phyloP scores from a whole-genome alignment of 1,284 basidiomycete genomes.

The Moesziomyces parantarcticus region DNA sequence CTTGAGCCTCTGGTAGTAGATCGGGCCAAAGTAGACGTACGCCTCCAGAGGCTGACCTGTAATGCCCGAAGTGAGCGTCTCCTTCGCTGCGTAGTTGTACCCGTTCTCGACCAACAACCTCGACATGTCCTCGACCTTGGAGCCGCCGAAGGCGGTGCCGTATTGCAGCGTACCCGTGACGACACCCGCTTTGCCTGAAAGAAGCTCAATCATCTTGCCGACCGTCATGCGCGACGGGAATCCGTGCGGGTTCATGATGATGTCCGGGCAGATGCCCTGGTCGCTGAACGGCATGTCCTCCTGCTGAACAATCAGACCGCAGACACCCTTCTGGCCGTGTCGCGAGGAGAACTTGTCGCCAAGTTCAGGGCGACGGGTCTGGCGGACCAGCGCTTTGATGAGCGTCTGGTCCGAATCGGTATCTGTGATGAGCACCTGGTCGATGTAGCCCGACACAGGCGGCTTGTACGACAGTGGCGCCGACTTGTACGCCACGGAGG shows the following conservation, averaged over 20 bases:
- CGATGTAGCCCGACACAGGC: constrained; percentile 85
- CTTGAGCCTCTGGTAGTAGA: constrained; percentile 81
- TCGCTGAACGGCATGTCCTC: constrained; percentile 99
- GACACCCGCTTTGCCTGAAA: constrained; percentile 85
- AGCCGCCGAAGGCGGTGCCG: constrained; percentile 94
- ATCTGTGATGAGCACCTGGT: constrained; percentile 97
- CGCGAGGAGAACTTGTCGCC: constrained; percentile 99
- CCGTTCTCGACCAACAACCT: constrained; percentile 92
- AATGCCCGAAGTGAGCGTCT: constrained; percentile 97
- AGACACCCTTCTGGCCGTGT: constrained; percentile 99
- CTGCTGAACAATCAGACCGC: constrained; percentile 96
- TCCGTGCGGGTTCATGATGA: constrained; percentile 99
- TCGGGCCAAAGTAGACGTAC: constrained; percentile 98
- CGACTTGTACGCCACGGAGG: constrained; percentile 72
- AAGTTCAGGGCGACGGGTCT: constrained; percentile 93
- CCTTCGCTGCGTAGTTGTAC: constrained; percentile 97
- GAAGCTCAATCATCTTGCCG: constrained; percentile 98
- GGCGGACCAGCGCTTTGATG: constrained; percentile 97
- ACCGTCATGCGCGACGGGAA: constrained; percentile 99
- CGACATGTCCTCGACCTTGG: constrained; percentile 99
- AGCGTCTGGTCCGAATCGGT: constrained; percentile 91
- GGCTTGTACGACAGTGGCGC: constrained; percentile 61
- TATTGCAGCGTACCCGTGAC: constrained; percentile 87
- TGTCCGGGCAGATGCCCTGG: constrained; percentile 92
- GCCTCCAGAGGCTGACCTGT: constrained; percentile 95